Conservation (phyloP, 2,329 filamentous ascomycete genomes). For the Ophiostoma sp. region DNA sequence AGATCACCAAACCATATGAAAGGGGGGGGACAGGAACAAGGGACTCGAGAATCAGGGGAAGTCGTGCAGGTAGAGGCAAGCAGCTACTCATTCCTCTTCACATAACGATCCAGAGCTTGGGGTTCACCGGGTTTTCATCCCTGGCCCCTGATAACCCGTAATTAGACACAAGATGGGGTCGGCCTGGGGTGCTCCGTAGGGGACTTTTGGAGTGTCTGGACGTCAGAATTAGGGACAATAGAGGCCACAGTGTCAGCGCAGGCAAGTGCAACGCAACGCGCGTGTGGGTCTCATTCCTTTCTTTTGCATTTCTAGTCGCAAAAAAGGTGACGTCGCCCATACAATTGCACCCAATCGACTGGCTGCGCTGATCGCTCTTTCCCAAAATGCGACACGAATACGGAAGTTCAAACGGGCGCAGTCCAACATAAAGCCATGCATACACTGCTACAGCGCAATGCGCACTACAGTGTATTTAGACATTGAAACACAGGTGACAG, state of each 20-base stretch:
- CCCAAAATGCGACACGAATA: slow-evolving; percentile 10
- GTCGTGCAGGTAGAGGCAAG: neutral
- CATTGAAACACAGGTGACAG: neutral
- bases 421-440: neutral
- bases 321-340: slow-evolving; percentile 23
- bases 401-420: slow-evolving; percentile 1
- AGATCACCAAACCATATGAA: neutral
- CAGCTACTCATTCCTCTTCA: neutral
- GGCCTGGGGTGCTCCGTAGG: neutral
- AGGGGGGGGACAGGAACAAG: neutral
- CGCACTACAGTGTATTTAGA: neutral
- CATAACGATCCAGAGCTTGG: neutral
- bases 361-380: slow-evolving; percentile 19
- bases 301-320: neutral
- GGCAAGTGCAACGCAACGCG: slow-evolving; percentile 14
- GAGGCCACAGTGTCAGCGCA: slow-evolving; percentile 23
- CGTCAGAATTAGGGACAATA: slow-evolving; percentile 7
- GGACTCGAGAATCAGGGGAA: slow-evolving; percentile 2
- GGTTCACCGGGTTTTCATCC: neutral
- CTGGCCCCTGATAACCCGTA: neutral
- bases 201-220: neutral
- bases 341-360: neutral
- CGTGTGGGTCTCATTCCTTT: slow-evolving; percentile 12
- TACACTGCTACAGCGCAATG: neutral
- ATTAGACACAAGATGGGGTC: neutral